phyloP scores from a whole-genome alignment of 1,284 basidiomycete species.

The Bothia castanella region DNA sequence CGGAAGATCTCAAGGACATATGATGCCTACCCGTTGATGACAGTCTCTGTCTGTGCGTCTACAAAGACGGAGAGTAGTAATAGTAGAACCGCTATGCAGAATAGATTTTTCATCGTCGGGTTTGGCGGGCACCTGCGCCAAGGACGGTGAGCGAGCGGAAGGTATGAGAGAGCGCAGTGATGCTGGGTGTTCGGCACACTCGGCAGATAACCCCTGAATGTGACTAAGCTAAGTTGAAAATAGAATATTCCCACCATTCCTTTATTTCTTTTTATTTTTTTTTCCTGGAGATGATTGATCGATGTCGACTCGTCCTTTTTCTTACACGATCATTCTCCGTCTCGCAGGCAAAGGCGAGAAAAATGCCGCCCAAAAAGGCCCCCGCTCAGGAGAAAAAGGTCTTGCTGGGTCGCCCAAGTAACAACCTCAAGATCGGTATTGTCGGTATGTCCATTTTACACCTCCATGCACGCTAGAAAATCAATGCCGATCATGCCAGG shows the following conservation, averaged over 20 bases:
- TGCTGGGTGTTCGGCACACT: slow-evolving; percentile 13
- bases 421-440: slow-evolving; percentile 95
- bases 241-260: slow-evolving; percentile 2
- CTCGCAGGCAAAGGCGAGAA: slow-evolving; percentile 45
- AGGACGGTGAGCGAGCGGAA: not conserved
- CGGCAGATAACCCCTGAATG: slow-evolving; percentile 24
- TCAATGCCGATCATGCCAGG: slow-evolving; percentile 42
- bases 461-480: slow-evolving; percentile 12
- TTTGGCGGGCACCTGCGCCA: slow-evolving; percentile 4
- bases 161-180: not conserved
- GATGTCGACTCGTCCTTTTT: slow-evolving; percentile 24
- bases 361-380: slow-evolving; percentile 86
- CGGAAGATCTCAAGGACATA: not conserved
- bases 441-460: slow-evolving; percentile 65
- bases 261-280: slow-evolving; percentile 3
- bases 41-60: slow-evolving; percentile 47
- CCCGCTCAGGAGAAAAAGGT: slow-evolving; percentile 75
- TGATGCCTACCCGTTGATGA: slow-evolving; percentile 41
- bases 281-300: slow-evolving; percentile 35
- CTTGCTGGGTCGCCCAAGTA: slow-evolving; percentile 84
- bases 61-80: slow-evolving; percentile 31
- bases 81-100: slow-evolving; percentile 26
- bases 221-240: slow-evolving; percentile 1
- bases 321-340: slow-evolving; percentile 22
- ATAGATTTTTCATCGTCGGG: slow-evolving; percentile 22